These are phyloP conservation scores for Beauveria sp. DNA, from an alignment of 2,329 filamentous ascomycete species.

Conservation along the genomic window DNA sequence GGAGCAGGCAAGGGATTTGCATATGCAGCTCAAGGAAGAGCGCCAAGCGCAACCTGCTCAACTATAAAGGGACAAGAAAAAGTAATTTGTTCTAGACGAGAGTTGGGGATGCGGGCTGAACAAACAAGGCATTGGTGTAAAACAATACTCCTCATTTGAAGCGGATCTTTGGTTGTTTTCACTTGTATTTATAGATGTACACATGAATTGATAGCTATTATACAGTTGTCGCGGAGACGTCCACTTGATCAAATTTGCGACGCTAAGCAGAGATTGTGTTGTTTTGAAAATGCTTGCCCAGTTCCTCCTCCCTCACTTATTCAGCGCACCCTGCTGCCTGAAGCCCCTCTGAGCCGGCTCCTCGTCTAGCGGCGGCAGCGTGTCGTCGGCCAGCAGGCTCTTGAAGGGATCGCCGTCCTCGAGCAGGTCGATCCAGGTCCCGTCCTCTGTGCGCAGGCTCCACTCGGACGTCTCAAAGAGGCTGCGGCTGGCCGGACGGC, in stretches of 20 bases:
- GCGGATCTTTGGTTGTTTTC: slow-evolving; percentile 16
- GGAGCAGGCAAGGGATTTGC: slow-evolving; percentile 39
- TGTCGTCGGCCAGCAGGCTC: slow-evolving; percentile 37
- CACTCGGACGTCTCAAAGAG: slow-evolving; percentile 85
- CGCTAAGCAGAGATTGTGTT: slow-evolving; percentile 9
- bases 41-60: slow-evolving; percentile 31
- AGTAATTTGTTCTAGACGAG: background rate
- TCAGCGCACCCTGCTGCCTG: slow-evolving; percentile 36
- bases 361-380: slow-evolving; percentile 20
- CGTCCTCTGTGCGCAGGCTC: slow-evolving; percentile 65
- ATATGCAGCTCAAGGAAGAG: slow-evolving; percentile 47
- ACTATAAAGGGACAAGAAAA: slow-evolving; percentile 20
- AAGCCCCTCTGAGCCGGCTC: slow-evolving; percentile 40
- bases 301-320: slow-evolving; percentile 22
- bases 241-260: background rate
- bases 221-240: slow-evolving; percentile 11
- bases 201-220: slow-evolving; percentile 15
- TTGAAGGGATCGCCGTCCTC: slow-evolving; percentile 64
- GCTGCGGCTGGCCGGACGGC: slow-evolving; percentile 51
- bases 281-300: background rate
- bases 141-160: slow-evolving; percentile 10
- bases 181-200: slow-evolving; percentile 32
- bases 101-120: background rate
- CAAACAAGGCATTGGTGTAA: background rate
- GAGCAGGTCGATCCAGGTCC: slow-evolving; percentile 61